Evolutionary conservation across 2,329 filamentous ascomycete genomes (phyloP).

Genomic region (Fusarium citri): DNA sequence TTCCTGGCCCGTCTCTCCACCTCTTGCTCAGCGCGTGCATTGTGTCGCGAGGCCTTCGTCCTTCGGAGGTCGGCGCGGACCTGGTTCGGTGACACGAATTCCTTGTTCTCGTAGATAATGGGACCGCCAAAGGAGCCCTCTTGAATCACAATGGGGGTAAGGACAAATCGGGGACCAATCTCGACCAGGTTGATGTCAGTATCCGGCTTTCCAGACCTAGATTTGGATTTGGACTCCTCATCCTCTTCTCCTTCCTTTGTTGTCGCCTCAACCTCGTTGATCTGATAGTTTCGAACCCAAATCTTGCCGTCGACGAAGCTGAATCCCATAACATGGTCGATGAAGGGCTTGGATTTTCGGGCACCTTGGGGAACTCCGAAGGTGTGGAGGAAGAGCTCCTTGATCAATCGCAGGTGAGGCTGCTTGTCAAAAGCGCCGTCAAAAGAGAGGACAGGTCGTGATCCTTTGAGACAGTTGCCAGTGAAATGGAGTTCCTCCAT

Average conservation of each 20-base stretch:
- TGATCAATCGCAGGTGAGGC: slow-evolving; percentile 83
- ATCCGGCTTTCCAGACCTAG: slow-evolving; percentile 58
- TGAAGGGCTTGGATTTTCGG: slow-evolving; percentile 92
- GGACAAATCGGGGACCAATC: slow-evolving; percentile 91
- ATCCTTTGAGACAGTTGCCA: slow-evolving; percentile 96
- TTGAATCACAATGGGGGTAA: slow-evolving; percentile 94
- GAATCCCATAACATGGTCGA: slow-evolving; percentile 95
- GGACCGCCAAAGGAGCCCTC: slow-evolving; percentile 96
- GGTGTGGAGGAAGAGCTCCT: slow-evolving; percentile 88
- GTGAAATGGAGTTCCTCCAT: slow-evolving; percentile 98
- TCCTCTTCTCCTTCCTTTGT: slow-evolving; percentile 56
- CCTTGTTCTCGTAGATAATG: slow-evolving; percentile 97
- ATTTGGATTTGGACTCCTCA: slow-evolving; percentile 58
- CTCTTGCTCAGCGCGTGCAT: slow-evolving; percentile 77
- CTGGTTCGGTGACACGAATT: slow-evolving; percentile 97
- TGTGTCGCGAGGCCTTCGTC: slow-evolving; percentile 82
- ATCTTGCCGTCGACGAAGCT: slow-evolving; percentile 92
- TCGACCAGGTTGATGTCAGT: slow-evolving; percentile 88
- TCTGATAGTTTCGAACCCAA: slow-evolving; percentile 95
- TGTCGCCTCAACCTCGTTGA: slow-evolving; percentile 81
- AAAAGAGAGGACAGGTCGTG: slow-evolving; percentile 90
- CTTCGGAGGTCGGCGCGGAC: slow-evolving; percentile 83
- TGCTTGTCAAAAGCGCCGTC: slow-evolving; percentile 86
- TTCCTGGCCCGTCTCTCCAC: slow-evolving; percentile 80
- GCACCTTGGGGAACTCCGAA: slow-evolving; percentile 93